Percentiles rank a stretch among this genome's conserved stretches.
These are phyloP conservation scores for Claviceps sp. DNA, from an alignment of 2,329 filamentous ascomycete species.

Conservation along the genomic window DNA sequence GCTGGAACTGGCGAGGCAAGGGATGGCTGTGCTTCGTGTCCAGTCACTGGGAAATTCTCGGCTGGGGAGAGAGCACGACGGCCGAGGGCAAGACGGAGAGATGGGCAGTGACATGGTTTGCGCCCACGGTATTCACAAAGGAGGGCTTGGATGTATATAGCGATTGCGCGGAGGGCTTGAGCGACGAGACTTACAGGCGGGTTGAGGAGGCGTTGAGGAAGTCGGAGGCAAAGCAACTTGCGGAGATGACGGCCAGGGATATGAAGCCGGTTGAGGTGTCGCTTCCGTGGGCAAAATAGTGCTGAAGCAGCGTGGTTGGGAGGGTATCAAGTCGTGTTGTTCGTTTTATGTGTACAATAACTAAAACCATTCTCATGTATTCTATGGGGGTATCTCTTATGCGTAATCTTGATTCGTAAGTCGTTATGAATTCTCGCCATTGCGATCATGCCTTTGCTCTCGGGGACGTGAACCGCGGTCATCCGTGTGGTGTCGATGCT, in stretches of 20 bases:
- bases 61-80: constrained; percentile 47
- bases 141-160: constrained; percentile 72
- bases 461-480: constrained; percentile 10
- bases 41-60: constrained; percentile 71
- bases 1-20: constrained; percentile 67
- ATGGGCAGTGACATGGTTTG: constrained; percentile 79
- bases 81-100: constrained; percentile 32
- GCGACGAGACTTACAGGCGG: constrained; percentile 37
- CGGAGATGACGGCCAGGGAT: constrained; percentile 31
- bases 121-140: constrained; percentile 69
- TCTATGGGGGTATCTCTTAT: neutral
- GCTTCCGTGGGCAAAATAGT: constrained; percentile 33
- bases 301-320: neutral
- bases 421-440: neutral
- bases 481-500: constrained; percentile 7
- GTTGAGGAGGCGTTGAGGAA: constrained; percentile 39
- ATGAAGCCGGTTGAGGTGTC: constrained; percentile 38
- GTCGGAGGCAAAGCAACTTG: constrained; percentile 40
- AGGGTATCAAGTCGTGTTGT: neutral
- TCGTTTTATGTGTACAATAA: neutral
- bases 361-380: neutral
- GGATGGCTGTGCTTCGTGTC: constrained; percentile 59
- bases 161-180: constrained; percentile 46
- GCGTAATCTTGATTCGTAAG: neutral
- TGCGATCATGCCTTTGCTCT: constrained; percentile 5